Base-by-base conservation (phyloP, 768 basidiomycete genomes). In the Kondoa malvinella region DNA sequence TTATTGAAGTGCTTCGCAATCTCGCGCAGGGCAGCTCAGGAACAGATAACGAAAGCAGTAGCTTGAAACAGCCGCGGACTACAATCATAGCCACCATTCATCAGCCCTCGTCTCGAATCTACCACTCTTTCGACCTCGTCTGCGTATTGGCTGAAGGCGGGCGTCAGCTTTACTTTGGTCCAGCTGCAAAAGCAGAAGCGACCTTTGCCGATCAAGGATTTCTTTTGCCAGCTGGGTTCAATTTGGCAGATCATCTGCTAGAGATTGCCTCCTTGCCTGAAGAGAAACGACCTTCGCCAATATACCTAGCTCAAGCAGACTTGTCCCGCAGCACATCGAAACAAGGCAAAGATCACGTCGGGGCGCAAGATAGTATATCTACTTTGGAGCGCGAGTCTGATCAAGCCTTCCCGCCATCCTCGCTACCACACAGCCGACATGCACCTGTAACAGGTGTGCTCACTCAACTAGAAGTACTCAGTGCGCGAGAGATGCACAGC, bases 181-280 rank as follows among this genome's bases (percentile, higher is more conserved):
- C 83, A 0, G 91, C 91, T 1, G 82, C 83, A 0, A 82, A 85
- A 66, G 81, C 82, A 0, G 83, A 81, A 0, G 81, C 83, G 14
- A 81, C 87, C 75, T 88, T 92, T 74, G 80, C 82, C 0, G 77
- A 72, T 26, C 76, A 78, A 27, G 81, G 81, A 3, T 70, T 69
- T 56, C 78, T 81, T 12, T 89, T 85, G 73, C 86, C 83, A 4
- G 81, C 84, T 62, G 90, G 89, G 0, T 92, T 92, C 78, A 95
- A 95, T 73, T 83, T 92, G 21, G 91, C 92, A 0, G 92, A 96
- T 75, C 88, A 92, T 73, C 81, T 95, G 14, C 81, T 96, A 26
- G 92, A 95, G 71, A 82, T 96, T 64, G 91, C 91, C 1, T 86
- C 84, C 72, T 83, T 84, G 62, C 81, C 84, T 0, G 82, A 8